phyloP scores from a whole-genome alignment of 768 basidiomycete genomes.

The Lanmaoa pseudosensibilis region DNA sequence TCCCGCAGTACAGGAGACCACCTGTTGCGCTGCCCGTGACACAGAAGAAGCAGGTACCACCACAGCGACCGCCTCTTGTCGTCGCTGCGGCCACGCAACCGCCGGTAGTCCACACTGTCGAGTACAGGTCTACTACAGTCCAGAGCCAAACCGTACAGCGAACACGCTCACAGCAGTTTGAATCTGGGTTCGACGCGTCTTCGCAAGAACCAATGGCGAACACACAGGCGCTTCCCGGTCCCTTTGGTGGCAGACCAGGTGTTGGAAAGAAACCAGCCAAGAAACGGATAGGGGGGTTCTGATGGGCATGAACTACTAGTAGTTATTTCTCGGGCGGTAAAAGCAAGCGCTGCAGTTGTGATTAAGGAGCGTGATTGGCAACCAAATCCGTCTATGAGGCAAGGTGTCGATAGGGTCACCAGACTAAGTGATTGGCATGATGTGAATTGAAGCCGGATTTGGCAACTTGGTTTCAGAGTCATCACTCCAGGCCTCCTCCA shows the following conservation, averaged over 20 bases:
- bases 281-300: slow-evolving; percentile 79
- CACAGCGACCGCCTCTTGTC: slow-evolving; percentile 42
- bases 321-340: neutral
- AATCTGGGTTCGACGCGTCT: slow-evolving; percentile 9
- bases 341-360: neutral
- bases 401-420: too few species aligned
- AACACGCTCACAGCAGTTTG: slow-evolving; percentile 18
- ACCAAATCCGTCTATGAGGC: too few species aligned
- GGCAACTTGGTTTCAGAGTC: slow-evolving; percentile 23
- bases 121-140: slow-evolving; percentile 8
- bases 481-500: neutral
- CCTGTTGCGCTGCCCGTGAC: neutral
- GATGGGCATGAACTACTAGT: slow-evolving; percentile 15
- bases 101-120: slow-evolving; percentile 11
- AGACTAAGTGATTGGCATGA: neutral
- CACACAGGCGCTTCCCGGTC: slow-evolving; percentile 73
- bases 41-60: slow-evolving; percentile 24
- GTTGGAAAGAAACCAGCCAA: slow-evolving; percentile 51
- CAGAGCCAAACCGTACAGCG: slow-evolving; percentile 17
- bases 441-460: slow-evolving; percentile 14
- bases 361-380: too few species aligned
- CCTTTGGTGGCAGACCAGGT: slow-evolving; percentile 60
- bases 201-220: slow-evolving; percentile 53
- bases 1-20: slow-evolving; percentile 14
- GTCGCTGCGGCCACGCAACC: slow-evolving; percentile 31